Evolutionary conservation across 768 basidiomycete species (phyloP), one percentile per base, ranked within the genome.

Genomic region (Hortiboletus flavorubellus): DNA sequence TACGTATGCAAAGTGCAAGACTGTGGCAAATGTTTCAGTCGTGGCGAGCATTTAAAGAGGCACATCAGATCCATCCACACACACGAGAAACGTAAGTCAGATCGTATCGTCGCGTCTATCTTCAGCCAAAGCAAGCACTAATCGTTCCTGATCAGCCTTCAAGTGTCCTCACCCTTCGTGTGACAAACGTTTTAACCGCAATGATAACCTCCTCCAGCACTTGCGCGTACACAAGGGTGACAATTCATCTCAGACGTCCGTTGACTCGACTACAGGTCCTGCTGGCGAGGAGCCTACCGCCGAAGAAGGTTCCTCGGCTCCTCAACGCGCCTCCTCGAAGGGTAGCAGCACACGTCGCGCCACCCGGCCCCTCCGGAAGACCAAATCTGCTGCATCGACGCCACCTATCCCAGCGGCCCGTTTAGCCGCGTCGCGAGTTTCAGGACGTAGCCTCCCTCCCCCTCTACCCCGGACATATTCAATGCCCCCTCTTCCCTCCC

Each of bases 141-240:
- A 67, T 65, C 55, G 55, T 66, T 41, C 51, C 61, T 59, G 65
- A 69, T 68, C 56, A 91, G 89, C 89, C 9, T 88, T 85, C 74
- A 78, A 83, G 62, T 92, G 89, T 70, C 79, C 85, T 29, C 80
- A 80, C 64, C 77, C 82, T 4, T 67, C 75, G 31, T 92, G 89
- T 72, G 81, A 80, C 66, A 89, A 89, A 67, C 77, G 76, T 61
- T 92, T 91, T 68, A 89, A 87, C 55, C 78, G 89, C 57, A 86
- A 86, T 60, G 89, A 91, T 65, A 91, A 91, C 68, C 80, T 91
- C 34, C 77, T 87, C 45, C 89, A 91, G 69, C 89, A 91, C 63
- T 72, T 86, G 67, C 84, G 85, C 62, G 85, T 89, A 16, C 88
- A 90, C 71, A 78, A 80, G 55, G 71, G 71, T 40, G 70, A 71